A percentile compares a stretch with the other conserved stretches of the same genome.
Evolutionary conservation across 495 filamentous ascomycete genomes (phyloP).

Genomic region (Baudoinia panamericana): DNA sequence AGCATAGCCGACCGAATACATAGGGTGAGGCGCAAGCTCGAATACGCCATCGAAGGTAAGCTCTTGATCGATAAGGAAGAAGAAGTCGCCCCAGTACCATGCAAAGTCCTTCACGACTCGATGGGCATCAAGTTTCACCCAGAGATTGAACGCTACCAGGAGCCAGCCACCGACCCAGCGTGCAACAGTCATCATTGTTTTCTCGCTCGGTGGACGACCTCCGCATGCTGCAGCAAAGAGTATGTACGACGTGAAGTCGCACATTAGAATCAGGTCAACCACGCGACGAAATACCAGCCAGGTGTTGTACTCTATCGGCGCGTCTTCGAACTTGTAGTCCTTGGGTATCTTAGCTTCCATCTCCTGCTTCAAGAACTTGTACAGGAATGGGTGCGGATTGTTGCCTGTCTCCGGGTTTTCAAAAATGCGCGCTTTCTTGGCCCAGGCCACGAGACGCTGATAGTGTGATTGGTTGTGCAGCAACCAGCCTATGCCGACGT

Average conservation of each 20-base stretch:
- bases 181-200: constrained; percentile 47
- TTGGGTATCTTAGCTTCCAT: constrained; percentile 86
- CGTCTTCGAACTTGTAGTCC: constrained; percentile 86
- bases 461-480: constrained; percentile 82
- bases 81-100: constrained; percentile 99
- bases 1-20: constrained; percentile 98
- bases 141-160: constrained; percentile 88
- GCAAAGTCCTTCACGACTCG: constrained; percentile 98
- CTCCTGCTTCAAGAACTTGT: constrained; percentile 70
- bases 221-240: constrained; percentile 88
- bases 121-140: constrained; percentile 97
- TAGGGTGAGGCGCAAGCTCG: constrained; percentile 97
- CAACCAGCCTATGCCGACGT: constrained; percentile 83
- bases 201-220: constrained; percentile 57
- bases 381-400: constrained; percentile 68
- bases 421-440: constrained; percentile 70
- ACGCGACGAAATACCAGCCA: constrained; percentile 93
- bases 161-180: constrained; percentile 73
- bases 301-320: constrained; percentile 95
- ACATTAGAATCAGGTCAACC: constrained; percentile 94
- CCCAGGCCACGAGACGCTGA: constrained; percentile 75
- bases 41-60: constrained; percentile 90
- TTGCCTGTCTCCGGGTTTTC: constrained; percentile 66
- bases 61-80: constrained; percentile 95
- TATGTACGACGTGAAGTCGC: constrained; percentile 93